phyloP scores from a whole-genome alignment of 805 yeast species.

The Teunomyces cretensis region DNA sequence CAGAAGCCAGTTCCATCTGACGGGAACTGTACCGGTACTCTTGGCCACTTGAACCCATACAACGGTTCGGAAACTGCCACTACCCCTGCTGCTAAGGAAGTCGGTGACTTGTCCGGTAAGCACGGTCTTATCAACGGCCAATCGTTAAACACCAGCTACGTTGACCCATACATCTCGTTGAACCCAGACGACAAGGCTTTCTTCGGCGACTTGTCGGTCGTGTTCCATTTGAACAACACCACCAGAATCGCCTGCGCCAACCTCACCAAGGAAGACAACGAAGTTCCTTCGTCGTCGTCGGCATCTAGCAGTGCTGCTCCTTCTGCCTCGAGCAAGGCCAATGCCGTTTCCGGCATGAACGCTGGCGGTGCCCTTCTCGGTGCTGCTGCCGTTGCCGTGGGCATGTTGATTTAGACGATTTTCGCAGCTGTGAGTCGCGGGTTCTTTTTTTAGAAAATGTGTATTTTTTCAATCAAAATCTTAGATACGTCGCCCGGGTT shows the following conservation, averaged over 20 bases:
- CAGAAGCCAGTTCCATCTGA: conserved; percentile 34
- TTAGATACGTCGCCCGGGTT: neutral
- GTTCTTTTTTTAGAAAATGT: neutral
- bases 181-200: conserved; percentile 18
- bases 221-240: conserved; percentile 32
- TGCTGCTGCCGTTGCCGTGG: neutral
- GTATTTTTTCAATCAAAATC: neutral
- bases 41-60: conserved; percentile 39
- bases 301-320: conserved; percentile 5
- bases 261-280: conserved; percentile 18
- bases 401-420: no score
- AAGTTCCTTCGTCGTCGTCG: neutral
- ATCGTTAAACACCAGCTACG: conserved; percentile 20
- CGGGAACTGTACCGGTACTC: conserved; percentile 34
- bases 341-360: conserved; percentile 8
- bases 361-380: conserved; percentile 13
- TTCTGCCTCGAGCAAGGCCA: conserved; percentile 5
- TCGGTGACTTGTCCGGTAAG: conserved; percentile 42
- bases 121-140: conserved; percentile 35
- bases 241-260: conserved; percentile 41
- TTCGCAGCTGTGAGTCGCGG: no score
- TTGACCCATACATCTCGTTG: conserved; percentile 25
- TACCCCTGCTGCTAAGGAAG: conserved; percentile 24
- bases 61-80: conserved; percentile 28
- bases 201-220: conserved; percentile 35